Evolutionary conservation across 1,284 basidiomycete genomes (phyloP).

Genomic region (Sanghuangporus baumii): DNA sequence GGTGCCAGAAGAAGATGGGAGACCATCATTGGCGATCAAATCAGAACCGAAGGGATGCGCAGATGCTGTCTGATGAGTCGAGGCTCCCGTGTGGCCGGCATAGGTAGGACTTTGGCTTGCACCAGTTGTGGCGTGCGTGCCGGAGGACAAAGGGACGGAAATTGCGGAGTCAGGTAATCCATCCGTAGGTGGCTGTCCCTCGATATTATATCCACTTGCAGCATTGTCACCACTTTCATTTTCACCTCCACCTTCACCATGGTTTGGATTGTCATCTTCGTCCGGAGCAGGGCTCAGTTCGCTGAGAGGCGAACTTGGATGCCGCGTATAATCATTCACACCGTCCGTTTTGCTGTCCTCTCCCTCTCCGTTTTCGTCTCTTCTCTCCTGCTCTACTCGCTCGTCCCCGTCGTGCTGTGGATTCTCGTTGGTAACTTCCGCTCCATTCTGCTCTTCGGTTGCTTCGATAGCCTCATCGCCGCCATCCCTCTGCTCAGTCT

Average conservation of each 20-base stretch:
- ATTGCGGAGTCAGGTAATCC: neutral
- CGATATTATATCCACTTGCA: neutral
- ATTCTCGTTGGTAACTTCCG: neutral
- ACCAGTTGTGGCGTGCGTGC: neutral
- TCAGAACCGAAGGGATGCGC: neutral
- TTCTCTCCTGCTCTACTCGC: neutral
- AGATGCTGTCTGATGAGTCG: neutral
- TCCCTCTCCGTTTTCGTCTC: neutral
- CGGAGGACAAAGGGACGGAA: neutral
- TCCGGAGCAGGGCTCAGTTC: slow-evolving; percentile 15
- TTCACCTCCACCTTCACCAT: neutral
- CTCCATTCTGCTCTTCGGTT: neutral
- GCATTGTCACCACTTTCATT: neutral
- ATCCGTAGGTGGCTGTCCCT: neutral
- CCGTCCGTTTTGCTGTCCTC: neutral
- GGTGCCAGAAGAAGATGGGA: neutral
- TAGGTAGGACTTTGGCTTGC: neutral
- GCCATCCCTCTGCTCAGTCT: neutral
- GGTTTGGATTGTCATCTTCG: slow-evolving; percentile 7
- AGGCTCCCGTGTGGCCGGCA: neutral
- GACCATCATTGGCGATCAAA: neutral
- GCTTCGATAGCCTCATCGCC: neutral
- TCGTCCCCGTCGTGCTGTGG: neutral
- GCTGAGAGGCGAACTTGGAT: slow-evolving; percentile 13
- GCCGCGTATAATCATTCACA: neutral